Base-by-base conservation (phyloP, 208 protist genomes). In the Trypanosoma lewisi region DNA sequence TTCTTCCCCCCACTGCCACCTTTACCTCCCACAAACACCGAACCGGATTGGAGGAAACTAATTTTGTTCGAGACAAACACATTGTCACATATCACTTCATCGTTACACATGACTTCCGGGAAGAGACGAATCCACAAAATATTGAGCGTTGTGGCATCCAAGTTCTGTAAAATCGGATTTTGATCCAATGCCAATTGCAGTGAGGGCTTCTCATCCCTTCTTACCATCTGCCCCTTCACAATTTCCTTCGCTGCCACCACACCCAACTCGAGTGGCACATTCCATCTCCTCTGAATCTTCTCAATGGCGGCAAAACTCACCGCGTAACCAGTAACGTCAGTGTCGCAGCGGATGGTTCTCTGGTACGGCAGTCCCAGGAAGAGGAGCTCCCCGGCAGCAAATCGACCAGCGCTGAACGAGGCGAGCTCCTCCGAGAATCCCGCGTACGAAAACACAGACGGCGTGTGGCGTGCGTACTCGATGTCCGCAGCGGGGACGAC, bases 371-470 rank as follows among this genome's bases (percentile, higher is more conserved):
- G 51, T 27, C 82, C 80, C 4, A 94, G 67, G 30, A 94, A 44
- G 2, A 94, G 73, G n/a, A 56, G 49, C 23, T 88, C 87, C 1
- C 50, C 75, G 53, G 81, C 74, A 14, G 83, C 80, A 30, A 94
- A 74, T 9, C 74, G 63, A 11, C 83, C 84, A 25, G 73, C 47
- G 9, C 62, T 70, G 66, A 82, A 91, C 6, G 59, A 61, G 2
- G 21, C 30, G n/a, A 91, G 52, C n/a, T 65, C 66, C 48, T 82
- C 71, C 8, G 68, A 23, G 23, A 82, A 42, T 19, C 23, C 42
- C n/a, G 16, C 42, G 42, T 47, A 19, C 42, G 16, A 21, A 47
- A 19, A 7, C 7, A 9, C 42, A n/a, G 17, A 47, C 14, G 42
- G 23, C n/a, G n/a, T n/a, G 42, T 9, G 9, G n/a, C 2, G 2